Base-by-base conservation (phyloP, 805 yeast genomes). In the Ogataea pignaliae region DNA sequence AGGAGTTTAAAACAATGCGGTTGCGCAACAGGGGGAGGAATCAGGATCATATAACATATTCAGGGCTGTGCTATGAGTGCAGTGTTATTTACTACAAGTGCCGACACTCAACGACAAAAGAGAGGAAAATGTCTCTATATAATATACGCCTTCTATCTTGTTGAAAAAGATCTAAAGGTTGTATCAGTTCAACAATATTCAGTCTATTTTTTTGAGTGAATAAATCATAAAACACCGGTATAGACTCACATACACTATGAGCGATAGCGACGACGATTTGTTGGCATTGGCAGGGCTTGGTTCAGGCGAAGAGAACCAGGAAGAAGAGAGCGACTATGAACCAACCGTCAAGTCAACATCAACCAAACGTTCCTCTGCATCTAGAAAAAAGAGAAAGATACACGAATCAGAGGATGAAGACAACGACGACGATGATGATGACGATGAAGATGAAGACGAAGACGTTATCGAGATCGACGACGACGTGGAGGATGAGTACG, bases 201-300 rank as follows among this genome's bases (percentile, higher is more conserved):
- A n/a, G n/a, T n/a, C n/a, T n/a, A n/a, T n/a, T n/a, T n/a, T n/a
- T n/a, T n/a, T n/a, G n/a, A n/a, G n/a, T n/a, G n/a, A n/a, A n/a
- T n/a, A n/a, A n/a, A n/a, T n/a, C n/a, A n/a, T n/a, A n/a, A n/a
- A n/a, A n/a, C n/a, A n/a, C n/a, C n/a, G n/a, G n/a, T 21, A 21
- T 7, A 21, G 4, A 21, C 7, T 21, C 26, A 21, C 26, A 21
- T 21, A 21, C 26, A 21, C 26, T 5, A 30, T 30, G 95, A 83
- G 90, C 48, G 95, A 81, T 61, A 79, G 88, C 60, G 97, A 90
- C 63, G 98, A 91, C 64, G 99, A 93, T 76, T 77, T 93, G 69
- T 78, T 91, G 61, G 98, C 97, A 16, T 78, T 93, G 57, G 99
- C 99, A 41, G 98, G 95, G 48, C 81, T 76, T 21, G 84, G 75